These are phyloP conservation scores for Avena insularis DNA, from an alignment of 176 grass and related monocot genomes.

Conservation along the genomic window DNA sequence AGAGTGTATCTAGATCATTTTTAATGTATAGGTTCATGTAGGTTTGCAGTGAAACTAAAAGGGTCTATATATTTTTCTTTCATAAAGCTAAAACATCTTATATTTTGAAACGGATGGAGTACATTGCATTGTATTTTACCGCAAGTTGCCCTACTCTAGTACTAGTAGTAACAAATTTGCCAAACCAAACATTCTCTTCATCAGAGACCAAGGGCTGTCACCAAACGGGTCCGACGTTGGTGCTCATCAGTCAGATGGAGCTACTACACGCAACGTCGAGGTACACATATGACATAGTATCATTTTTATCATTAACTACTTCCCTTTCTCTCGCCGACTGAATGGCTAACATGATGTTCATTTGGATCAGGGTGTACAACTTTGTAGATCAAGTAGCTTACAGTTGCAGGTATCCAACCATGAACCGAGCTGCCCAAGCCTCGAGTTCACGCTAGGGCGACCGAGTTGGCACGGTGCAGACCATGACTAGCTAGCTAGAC, in stretches of 20 bases:
- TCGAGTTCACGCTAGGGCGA: conserved; percentile 81
- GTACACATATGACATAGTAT: conserved; percentile 16
- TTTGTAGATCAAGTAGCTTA: conserved; percentile 55
- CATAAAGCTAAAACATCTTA: too few relatives aligned
- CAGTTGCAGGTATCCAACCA: conserved; percentile 55
- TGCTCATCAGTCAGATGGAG: conserved; percentile 25
- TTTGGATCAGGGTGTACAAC: conserved; percentile 54
- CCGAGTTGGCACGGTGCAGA: conserved; percentile 46
- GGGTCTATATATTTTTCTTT: too few relatives aligned
- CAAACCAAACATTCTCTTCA: conserved; percentile 46
- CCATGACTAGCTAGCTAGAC: conserved; percentile 51
- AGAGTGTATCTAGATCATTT: too few relatives aligned
- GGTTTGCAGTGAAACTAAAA: too few relatives aligned
- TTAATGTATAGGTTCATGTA: too few relatives aligned
- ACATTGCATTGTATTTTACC: background rate
- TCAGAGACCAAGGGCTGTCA: conserved; percentile 64
- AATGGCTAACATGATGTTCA: background rate
- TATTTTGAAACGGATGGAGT: background rate
- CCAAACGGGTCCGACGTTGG: conserved; percentile 50
- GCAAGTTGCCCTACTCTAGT: background rate
- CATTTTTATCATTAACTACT: background rate
- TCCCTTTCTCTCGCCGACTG: background rate
- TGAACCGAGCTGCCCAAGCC: conserved; percentile 61
- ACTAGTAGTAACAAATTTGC: background rate
- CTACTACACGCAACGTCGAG: conserved; percentile 54